Base-by-base conservation (phyloP, 1,139 yeast species). In the Debaryomycetaceae sp. region DNA sequence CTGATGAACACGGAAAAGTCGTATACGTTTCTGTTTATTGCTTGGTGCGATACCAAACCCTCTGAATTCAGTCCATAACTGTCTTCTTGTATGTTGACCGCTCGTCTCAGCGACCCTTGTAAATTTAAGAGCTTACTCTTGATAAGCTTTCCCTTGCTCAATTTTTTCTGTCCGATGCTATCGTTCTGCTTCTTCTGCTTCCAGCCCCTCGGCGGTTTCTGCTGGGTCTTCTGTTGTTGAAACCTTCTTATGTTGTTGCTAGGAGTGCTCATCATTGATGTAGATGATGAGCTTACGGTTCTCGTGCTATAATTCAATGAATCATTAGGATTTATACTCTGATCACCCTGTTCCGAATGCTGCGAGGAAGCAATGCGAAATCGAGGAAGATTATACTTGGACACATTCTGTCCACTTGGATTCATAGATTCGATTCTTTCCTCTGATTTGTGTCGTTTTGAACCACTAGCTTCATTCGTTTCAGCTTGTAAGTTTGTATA, bases 191-290 rank as follows among this genome's bases (percentile, higher is more conserved):
- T 43, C 36, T 40, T 42, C 20, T 47, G 41, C 9, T 43, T 37
- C 8, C 38, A 37, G 17, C 41, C 46, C 30, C 43, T 39, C 42
- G 42, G 36, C 7, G 7, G 38, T 24, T 13, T 34, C 36, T 38
- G 37, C 20, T 41, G 41, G 24, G 34, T 39, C 33, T 39, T 46
- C 40, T 42, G 46, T 43, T 53, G 57, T 46, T 58, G 60, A 23
- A 52, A 53, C 39, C 62, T 57, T 41, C 67, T 52, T 37, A 63
- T 63, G 42, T 62, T 58, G 43, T 64, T 64, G 44, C 70, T 65
- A 5, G 72, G 72, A 1, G 70, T 63, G 43, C 70, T 64, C 33
- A 66, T 56, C 51, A 65, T 64, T 5, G 70, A 65, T 4, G 52
- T 45, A 1, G 74, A 67, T 3, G 73, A 66, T 6, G 70, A 64